phyloP scores from a whole-genome alignment of 2,329 filamentous ascomycete genomes.

The Cladosporium oxysporum region DNA sequence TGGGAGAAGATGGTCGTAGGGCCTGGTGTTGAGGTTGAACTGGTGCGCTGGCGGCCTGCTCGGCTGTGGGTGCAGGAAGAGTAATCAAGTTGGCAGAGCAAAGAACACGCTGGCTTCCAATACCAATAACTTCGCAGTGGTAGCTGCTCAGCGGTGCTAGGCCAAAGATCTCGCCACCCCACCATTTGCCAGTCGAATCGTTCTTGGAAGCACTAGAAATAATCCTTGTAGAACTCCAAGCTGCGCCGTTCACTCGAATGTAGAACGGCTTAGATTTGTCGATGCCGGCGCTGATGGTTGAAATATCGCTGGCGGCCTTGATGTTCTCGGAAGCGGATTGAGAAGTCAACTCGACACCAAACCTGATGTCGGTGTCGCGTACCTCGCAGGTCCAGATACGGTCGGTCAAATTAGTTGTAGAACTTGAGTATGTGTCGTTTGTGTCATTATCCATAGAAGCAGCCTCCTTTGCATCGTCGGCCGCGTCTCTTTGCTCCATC shows the following conservation, averaged over 20 bases:
- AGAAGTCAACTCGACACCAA: slow-evolving; percentile 48
- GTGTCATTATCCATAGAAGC: slow-evolving; percentile 72
- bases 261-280: slow-evolving; percentile 75
- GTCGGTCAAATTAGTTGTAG: slow-evolving; percentile 57
- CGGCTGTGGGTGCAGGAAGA: slow-evolving; percentile 58
- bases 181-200: slow-evolving; percentile 52
- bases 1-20: slow-evolving; percentile 72
- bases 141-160: slow-evolving; percentile 74
- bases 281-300: slow-evolving; percentile 50
- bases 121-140: slow-evolving; percentile 74
- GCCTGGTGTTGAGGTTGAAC: slow-evolving; percentile 62
- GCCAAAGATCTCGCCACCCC: slow-evolving; percentile 69
- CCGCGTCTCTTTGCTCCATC: slow-evolving; percentile 71
- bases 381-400: slow-evolving; percentile 82
- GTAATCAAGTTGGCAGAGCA: slow-evolving; percentile 74
- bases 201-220: slow-evolving; percentile 44
- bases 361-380: slow-evolving; percentile 74
- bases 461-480: slow-evolving; percentile 71
- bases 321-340: slow-evolving; percentile 21
- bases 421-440: slow-evolving; percentile 68
- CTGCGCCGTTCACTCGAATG: slow-evolving; percentile 74
- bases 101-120: slow-evolving; percentile 63
- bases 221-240: slow-evolving; percentile 78
- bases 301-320: slow-evolving; percentile 37
- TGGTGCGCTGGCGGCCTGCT: slow-evolving; percentile 54